Conservation (phyloP, 177 flowering plant genomes). For the Telopea speciosissima region DNA sequence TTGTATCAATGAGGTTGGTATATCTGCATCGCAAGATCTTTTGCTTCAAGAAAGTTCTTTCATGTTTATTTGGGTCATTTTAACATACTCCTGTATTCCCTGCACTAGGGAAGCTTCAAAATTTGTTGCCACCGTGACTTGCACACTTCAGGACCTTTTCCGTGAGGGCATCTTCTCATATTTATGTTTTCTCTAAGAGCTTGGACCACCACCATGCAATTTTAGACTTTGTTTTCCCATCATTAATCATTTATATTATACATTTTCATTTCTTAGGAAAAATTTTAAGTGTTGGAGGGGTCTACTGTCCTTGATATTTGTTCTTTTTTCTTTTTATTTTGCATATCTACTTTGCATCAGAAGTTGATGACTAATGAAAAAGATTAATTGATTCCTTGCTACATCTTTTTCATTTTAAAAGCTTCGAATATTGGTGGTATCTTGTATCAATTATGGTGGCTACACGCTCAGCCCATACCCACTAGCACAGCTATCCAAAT, state of each 20-base stretch:
- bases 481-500: slow-evolving; percentile 41
- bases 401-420: slow-evolving; percentile 6
- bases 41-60: too few species aligned
- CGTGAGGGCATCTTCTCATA: too few species aligned
- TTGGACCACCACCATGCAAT: too few species aligned
- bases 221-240: background rate
- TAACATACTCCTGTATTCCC: too few species aligned
- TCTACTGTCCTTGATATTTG: background rate
- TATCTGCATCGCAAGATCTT: background rate
- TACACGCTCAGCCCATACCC: slow-evolving; percentile 92
- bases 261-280: background rate
- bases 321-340: background rate
- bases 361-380: background rate
- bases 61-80: too few species aligned
- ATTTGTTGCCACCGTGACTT: too few species aligned
- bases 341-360: background rate
- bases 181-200: too few species aligned
- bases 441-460: slow-evolving; percentile 55
- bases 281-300: background rate
- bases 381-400: background rate
- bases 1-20: slow-evolving; percentile 52
- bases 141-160: too few species aligned
- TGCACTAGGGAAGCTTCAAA: too few species aligned
- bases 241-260: slow-evolving; percentile 1
- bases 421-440: slow-evolving; percentile 59